Evolutionary conservation across 495 filamentous ascomycete species (phyloP), one percentile per base, ranked within the genome.

Genomic region (Podospora pseudoanserina): DNA sequence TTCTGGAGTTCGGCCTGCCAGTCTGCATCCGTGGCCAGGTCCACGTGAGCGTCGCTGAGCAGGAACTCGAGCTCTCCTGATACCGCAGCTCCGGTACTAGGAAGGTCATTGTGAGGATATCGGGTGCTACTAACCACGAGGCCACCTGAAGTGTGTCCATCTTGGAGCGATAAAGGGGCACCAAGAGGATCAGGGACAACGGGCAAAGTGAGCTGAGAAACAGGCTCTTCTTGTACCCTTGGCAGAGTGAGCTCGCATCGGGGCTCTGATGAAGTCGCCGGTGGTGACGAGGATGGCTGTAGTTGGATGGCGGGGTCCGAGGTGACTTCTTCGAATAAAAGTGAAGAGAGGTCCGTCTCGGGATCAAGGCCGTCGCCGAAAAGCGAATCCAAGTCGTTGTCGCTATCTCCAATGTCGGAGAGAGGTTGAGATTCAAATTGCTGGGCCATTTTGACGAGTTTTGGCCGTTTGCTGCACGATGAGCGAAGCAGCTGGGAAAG

Each of bases 101-200:
- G 64, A 65, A 64, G 28, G 55, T 19, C 30, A 62, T 66, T 19
- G 63, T 60, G 23, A 65, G 60, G 67, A 63, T 60, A 20, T 63
- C 74, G 70, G 66, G 72, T 26, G 32, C 28, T 71, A 76, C 74
- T 76, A 72, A 76, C 74, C 72, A 71, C 72, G 49, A 56, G 62
- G 66, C 66, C 70, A 54, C 68, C 74, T 72, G 74, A 74, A 76
- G 72, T 76, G 72, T 72, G 74, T 72, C 74, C 74, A 63, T 63
- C 68, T 34, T 60, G 70, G 63, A 27, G 68, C 67, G 63, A 71
- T 71, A 70, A 76, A 69, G 44, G 30, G 67, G 65, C 68, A 64
- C 13, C 67, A 57, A 56, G 67, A 66, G 73, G 73, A 71, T 75
- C 73, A 73, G 73, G 73, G 71, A 71, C 69, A 68, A 67, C 67